phyloP scores from a whole-genome alignment of 208 protist species.

The Leishmania gerbilli region DNA sequence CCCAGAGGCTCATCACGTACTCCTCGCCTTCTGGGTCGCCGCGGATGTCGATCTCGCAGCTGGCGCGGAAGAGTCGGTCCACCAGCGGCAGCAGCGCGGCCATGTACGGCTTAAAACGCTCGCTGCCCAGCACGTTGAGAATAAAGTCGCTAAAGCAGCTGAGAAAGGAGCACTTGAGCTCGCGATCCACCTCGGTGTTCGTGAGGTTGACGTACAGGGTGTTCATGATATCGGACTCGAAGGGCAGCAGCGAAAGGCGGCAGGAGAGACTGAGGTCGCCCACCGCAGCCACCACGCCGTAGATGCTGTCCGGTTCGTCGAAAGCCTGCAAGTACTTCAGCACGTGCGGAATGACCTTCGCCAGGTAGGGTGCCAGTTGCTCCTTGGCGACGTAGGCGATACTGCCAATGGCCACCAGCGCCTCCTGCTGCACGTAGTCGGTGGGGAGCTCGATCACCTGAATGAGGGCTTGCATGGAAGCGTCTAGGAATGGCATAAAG shows the following conservation, averaged over 20 bases:
- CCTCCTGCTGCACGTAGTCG: slow-evolving; percentile 93
- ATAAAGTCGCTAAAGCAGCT: slow-evolving; percentile 96
- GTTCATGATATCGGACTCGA: slow-evolving; percentile 81
- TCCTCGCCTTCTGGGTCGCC: slow-evolving; percentile 78
- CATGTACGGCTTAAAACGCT: slow-evolving; percentile 91
- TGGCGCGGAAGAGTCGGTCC: slow-evolving; percentile 62
- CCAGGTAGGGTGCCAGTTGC: slow-evolving; percentile 85
- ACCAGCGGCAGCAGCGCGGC: slow-evolving; percentile 80
- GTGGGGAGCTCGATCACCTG: slow-evolving; percentile 53
- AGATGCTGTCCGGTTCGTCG: slow-evolving; percentile 85
- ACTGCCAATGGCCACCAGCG: slow-evolving; percentile 92
- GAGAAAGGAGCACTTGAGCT: slow-evolving; percentile 95
- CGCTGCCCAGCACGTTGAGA: slow-evolving; percentile 86
- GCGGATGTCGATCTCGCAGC: slow-evolving; percentile 56
- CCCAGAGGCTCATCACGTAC: slow-evolving; percentile 84
- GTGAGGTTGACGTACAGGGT: slow-evolving; percentile 79
- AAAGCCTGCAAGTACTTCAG: slow-evolving; percentile 68
- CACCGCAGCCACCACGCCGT: slow-evolving; percentile 89
- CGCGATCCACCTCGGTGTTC: slow-evolving; percentile 79
- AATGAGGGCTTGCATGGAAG: slow-evolving; percentile 64
- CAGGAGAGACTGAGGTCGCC: slow-evolving; percentile 94
- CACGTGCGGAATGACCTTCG: slow-evolving; percentile 83
- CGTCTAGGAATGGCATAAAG: slow-evolving; percentile 52
- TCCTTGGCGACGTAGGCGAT: slow-evolving; percentile 85
- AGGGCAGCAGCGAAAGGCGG: slow-evolving; percentile 61